Base-by-base conservation (phyloP, 1,284 basidiomycete species). In the Marasmius oreades region DNA sequence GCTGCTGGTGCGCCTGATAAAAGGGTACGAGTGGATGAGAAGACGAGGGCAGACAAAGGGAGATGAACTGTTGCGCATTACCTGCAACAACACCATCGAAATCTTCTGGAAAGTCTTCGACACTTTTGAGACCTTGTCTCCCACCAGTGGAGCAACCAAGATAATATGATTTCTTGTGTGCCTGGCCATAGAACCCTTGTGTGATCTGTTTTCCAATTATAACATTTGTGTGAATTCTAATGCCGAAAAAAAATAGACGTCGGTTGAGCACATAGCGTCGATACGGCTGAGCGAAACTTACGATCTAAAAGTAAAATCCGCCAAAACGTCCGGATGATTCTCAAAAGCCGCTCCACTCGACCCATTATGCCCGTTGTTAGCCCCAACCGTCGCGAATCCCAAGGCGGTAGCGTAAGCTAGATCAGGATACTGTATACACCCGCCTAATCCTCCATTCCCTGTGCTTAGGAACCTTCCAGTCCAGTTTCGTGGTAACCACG, bases 11-110 rank as follows among this genome's bases (percentile, higher is more conserved):
- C 55, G 16, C 39, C 39, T 42, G 16, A 14, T 16, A 14, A 2
- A 2, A 37, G n/a, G n/a, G 5, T n/a, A n/a, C n/a, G n/a, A n/a
- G n/a, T n/a, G n/a, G n/a, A 37, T n/a, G 36, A 37, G 12, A 11
- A 37, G 36, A n/a, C n/a, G 12, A 37, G n/a, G n/a, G 36, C 5
- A n/a, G 5, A 37, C 36, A 12, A n/a, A 37, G 2, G 36, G 5
- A 3, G 2, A 7, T 16, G 16, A n/a, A 42, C 5, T 16, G 16
- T 16, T 16, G n/a, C 39, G 20, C n/a, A n/a, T n/a, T 42, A 24
- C 63, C 63, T 0, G 58, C 62, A 5, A 64, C 46, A 34, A 64
- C 60, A n/a, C 63, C 63, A 37, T 64, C 62, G 28, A 62, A 64
- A 47, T 64, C 63, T 7, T 59, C 61, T 4, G 63, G 63, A 46